These are phyloP conservation scores for Mucuna pruriens DNA, from an alignment of 306 rosid species.

Conservation along the genomic window DNA sequence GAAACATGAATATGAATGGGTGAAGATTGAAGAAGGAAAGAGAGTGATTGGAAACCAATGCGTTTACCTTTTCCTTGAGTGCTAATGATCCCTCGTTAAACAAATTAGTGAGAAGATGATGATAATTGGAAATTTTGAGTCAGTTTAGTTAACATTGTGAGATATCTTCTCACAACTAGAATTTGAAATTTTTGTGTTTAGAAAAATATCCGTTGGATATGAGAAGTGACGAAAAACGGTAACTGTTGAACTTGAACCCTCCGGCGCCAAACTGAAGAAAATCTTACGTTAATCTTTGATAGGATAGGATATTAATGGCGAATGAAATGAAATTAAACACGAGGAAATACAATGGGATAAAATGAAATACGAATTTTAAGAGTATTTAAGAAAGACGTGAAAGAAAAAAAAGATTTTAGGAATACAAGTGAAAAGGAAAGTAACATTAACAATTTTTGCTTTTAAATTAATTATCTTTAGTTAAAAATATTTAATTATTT, in stretches of 20 bases:
- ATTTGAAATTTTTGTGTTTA: conserved; percentile 27
- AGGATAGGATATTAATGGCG: neutral
- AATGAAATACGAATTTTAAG: neutral
- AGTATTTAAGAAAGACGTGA: neutral
- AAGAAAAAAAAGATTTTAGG: neutral
- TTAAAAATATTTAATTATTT: neutral
- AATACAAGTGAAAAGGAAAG: neutral
- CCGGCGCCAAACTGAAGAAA: conserved; percentile 14
- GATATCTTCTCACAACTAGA: neutral
- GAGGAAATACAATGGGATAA: neutral
- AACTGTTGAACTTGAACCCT: conserved; percentile 34
- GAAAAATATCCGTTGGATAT: conserved; percentile 42
- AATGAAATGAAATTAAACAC: conserved; percentile 5
- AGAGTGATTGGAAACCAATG: conserved; percentile 1
- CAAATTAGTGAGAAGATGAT: conserved; percentile 28
- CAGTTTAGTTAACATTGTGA: conserved; percentile 16
- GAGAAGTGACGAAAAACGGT: neutral
- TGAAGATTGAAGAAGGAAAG: conserved; percentile 7
- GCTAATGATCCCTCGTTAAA: conserved; percentile 15
- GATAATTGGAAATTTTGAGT: conserved; percentile 21
- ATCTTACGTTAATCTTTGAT: neutral
- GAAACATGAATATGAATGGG: neutral
- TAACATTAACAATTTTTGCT: neutral
- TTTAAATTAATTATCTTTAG: neutral
- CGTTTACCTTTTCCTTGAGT: conserved; percentile 17